These are phyloP conservation scores for Talaromyces wortmannii DNA, from an alignment of 495 filamentous ascomycete species.

Conservation along the genomic window DNA sequence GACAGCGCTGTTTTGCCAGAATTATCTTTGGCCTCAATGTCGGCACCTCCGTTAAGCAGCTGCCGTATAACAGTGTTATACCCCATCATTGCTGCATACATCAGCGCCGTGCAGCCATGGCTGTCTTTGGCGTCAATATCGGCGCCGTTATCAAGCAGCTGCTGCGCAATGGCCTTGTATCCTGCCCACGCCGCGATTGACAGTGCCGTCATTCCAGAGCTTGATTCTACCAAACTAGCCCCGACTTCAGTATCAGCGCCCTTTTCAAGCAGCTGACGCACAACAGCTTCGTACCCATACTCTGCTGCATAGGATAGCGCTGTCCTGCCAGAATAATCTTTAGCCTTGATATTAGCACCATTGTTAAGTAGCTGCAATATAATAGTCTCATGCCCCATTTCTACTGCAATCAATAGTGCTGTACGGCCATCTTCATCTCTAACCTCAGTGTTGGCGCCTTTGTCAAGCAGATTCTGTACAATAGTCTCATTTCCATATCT, in stretches of 20 bases:
- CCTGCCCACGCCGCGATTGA: constrained; percentile 14
- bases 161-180: constrained; percentile 11
- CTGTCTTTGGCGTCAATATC: constrained; percentile 14
- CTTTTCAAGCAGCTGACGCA: constrained; percentile 15
- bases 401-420: too few relatives aligned
- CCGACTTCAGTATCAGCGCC: too few relatives aligned
- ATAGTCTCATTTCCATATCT: constrained; percentile 9
- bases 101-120: constrained; percentile 12
- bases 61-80: constrained; percentile 11
- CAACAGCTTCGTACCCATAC: constrained; percentile 11
- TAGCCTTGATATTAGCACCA: constrained; percentile 5
- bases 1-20: constrained; percentile 12
- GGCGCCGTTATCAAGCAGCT: too few relatives aligned
- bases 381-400: too few relatives aligned
- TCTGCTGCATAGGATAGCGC: constrained; percentile 15
- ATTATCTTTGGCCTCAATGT: constrained; percentile 10
- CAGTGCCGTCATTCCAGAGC: constrained; percentile 10
- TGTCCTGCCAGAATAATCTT: constrained; percentile 12
- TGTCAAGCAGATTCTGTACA: neutral
- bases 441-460: too few relatives aligned
- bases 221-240: too few relatives aligned
- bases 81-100: constrained; percentile 13
- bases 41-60: constrained; percentile 6
- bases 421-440: too few relatives aligned
- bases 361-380: constrained; percentile 8